A percentile compares a stretch with the other conserved stretches of the same genome.
Conservation (phyloP, 768 basidiomycete species). For the Sarcodon aspratus region DNA sequence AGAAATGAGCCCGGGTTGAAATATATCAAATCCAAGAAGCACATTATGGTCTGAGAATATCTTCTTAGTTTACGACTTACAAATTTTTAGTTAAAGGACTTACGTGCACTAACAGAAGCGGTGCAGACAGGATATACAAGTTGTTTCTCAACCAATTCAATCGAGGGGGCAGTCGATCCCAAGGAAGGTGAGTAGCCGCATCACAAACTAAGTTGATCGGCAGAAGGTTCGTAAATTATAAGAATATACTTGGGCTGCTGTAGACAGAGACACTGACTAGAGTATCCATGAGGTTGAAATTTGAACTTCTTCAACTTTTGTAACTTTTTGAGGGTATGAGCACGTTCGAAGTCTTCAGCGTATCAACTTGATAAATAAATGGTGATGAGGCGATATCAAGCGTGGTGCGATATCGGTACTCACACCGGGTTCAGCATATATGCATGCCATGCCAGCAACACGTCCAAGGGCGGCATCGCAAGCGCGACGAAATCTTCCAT, state of each 20-base stretch:
- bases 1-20: slow-evolving; percentile 28
- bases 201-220: slow-evolving; percentile 33
- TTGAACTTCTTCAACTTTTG: too few species aligned
- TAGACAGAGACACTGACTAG: neutral
- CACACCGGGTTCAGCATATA: slow-evolving; percentile 28
- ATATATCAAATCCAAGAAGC: slow-evolving; percentile 46
- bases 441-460: slow-evolving; percentile 33
- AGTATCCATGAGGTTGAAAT: neutral
- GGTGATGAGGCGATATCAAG: too few species aligned
- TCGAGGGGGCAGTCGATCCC: slow-evolving; percentile 39
- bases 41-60: too few species aligned
- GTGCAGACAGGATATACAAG: slow-evolving; percentile 26
- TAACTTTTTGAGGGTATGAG: neutral
- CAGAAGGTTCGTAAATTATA: too few species aligned
- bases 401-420: slow-evolving; percentile 3
- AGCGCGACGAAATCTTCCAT: slow-evolving; percentile 15
- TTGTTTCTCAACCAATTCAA: slow-evolving; percentile 39
- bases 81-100: slow-evolving; percentile 37
- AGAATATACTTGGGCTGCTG: too few species aligned
- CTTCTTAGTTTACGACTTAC: too few species aligned
- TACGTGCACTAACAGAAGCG: slow-evolving; percentile 30
- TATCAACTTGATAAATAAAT: slow-evolving; percentile 8
- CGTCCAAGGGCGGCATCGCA: slow-evolving; percentile 24
- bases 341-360: slow-evolving; percentile 13
- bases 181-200: slow-evolving; percentile 26